Conservation (phyloP, 192 early-diverging fungal species). For the Cetraspora pellucida region DNA sequence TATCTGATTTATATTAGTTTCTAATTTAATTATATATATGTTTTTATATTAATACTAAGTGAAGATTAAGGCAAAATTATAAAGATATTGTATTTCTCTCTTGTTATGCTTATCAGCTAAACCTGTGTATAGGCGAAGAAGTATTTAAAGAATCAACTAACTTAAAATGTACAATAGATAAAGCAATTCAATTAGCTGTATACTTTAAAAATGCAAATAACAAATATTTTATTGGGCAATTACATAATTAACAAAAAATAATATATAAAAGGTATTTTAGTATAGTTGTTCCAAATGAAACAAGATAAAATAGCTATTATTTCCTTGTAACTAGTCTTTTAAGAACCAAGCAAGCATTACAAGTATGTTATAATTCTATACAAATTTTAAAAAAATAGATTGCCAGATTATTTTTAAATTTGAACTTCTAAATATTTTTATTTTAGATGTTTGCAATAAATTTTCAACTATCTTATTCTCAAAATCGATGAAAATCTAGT, state of each 20-base stretch:
- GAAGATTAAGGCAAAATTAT: background rate
- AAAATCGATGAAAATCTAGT: background rate
- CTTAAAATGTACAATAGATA: background rate
- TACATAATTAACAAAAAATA: background rate
- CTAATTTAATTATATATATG: background rate
- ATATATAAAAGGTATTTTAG: background rate
- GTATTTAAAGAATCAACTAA: background rate
- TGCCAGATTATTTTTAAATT: background rate
- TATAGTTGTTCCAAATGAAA: background rate
- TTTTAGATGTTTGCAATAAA: background rate
- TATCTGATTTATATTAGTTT: too few relatives aligned
- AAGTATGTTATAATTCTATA: background rate
- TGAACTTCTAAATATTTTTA: background rate
- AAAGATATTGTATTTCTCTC: background rate
- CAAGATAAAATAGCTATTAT: background rate
- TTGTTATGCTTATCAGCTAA: background rate
- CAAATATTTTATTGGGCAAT: background rate
- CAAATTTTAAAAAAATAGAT: background rate
- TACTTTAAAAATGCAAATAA: slow-evolving; percentile 5
- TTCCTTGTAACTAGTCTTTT: background rate
- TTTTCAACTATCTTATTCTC: background rate
- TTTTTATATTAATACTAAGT: background rate
- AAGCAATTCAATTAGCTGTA: background rate
- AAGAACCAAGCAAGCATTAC: background rate
- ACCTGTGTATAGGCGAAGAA: background rate